Base-by-base conservation (phyloP, 1,139 yeast species). In the Taphrina populina region DNA sequence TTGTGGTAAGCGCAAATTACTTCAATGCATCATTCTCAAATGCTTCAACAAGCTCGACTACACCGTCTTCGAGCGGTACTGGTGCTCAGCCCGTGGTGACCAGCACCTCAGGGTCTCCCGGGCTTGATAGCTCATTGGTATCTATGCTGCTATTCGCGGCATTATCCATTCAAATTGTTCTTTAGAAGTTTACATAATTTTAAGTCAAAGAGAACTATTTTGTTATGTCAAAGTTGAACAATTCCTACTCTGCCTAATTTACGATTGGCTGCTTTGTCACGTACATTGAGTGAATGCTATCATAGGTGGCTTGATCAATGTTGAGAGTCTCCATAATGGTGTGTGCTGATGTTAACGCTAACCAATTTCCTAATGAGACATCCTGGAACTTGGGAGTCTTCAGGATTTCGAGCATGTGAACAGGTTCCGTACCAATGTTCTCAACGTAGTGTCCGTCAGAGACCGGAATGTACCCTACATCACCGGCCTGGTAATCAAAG, bases 401-500 rank as follows among this genome's bases (percentile, higher is more conserved):
- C 30, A 52, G 35, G 13, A 35, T 24, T 26, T 45, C 57, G n/a
- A 52, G 45, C 57, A 52, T 32, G 34, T 33, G 44, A 7, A 52
- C 54, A 11, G 57, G 53, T 30, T 45, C 57, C 3, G 49, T 37
- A 13, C 57, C 57, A 26, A 45, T 44, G 15, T 45, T 52, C 45
- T 52, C 57, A 21, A 52, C 35, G 29, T 45, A 52, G 27, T 52
- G 57, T 32, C 57, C 57, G 26, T 32, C 30, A 52, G 33, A 24
- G 15, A 23, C 35, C 8, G 57, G 57, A n/a, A 52, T 35, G n/a
- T 32, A 32, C 3, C 52, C 53, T 7, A 52, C 57, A 34, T 52
- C 57, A 8, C 57, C 57, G 15, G 57, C 57, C 23, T 45, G 54
- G 29, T 34, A 52, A 21, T 52, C 44, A 21, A 52, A 52, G 7